These are phyloP conservation scores for Leptographium radiaticola DNA, from an alignment of 2,329 filamentous ascomycete species.

Conservation along the genomic window DNA sequence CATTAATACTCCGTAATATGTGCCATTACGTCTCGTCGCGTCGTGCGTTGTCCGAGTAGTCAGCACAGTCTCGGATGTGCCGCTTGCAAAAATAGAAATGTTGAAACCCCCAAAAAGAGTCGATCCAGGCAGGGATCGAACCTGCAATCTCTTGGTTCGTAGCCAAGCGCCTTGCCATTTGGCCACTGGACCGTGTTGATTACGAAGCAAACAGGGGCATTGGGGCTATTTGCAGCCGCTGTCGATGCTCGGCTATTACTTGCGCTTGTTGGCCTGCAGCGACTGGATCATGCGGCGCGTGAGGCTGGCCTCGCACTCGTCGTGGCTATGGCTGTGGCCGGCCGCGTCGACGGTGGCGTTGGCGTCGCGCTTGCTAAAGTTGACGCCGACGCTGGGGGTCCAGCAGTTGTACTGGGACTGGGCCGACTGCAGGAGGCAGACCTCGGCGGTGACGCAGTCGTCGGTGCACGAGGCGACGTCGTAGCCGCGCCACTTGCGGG, in stretches of 20 bases:
- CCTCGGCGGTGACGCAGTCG: constrained; percentile 19
- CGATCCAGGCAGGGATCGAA: constrained; percentile 22
- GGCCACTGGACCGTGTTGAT: constrained; percentile 13
- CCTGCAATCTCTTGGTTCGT: constrained; percentile 25
- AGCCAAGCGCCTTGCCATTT: constrained; percentile 24
- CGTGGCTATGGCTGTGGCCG: background rate
- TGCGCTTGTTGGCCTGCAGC: background rate
- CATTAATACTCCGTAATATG: no score
- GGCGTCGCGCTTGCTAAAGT: constrained; percentile 1
- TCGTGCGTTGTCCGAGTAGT: no score
- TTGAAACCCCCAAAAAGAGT: no score
- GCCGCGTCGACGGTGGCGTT: background rate
- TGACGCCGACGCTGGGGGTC: constrained; percentile 1
- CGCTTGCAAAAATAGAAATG: no score
- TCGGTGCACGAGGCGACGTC: constrained; percentile 17
- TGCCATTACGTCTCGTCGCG: no score
- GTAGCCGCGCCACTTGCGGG: constrained; percentile 20
- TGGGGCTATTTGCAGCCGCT: no score
- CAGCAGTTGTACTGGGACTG: constrained; percentile 24
- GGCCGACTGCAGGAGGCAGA: constrained; percentile 23
- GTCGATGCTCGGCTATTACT: background rate
- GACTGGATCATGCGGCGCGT: background rate
- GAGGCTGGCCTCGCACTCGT: constrained; percentile 1
- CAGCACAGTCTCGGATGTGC: no score
- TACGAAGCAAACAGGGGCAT: no score